Evolutionary conservation across 2,329 filamentous ascomycete species (phyloP).

Genomic region (Metarhizium humberi): DNA sequence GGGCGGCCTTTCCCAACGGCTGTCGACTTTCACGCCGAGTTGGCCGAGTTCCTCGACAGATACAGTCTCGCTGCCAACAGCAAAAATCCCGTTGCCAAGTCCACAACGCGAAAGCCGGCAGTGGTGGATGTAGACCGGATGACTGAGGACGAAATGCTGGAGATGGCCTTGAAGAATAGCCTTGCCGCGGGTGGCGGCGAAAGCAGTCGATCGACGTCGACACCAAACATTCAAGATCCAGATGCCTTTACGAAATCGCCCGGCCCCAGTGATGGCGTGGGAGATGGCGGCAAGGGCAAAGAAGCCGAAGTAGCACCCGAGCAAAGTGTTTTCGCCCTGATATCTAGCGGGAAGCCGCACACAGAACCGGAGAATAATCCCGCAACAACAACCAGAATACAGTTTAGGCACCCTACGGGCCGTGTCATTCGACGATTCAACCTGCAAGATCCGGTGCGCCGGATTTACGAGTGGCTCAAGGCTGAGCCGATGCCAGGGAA

Average conservation of each 20-base stretch:
- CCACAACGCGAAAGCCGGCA: conserved; percentile 51
- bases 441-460: conserved; percentile 64
- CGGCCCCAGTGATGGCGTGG: conserved; percentile 16
- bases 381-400: conserved; percentile 72
- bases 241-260: conserved; percentile 72
- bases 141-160: conserved; percentile 95
- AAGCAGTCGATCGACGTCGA: conserved; percentile 25
- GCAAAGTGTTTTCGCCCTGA: conserved; percentile 53
- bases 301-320: conserved; percentile 28
- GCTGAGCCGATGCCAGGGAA: conserved; percentile 75
- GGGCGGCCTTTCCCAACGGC: conserved; percentile 69
- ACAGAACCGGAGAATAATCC: conserved; percentile 66
- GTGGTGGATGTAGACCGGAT: conserved; percentile 73
- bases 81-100: conserved; percentile 82
- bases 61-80: conserved; percentile 83
- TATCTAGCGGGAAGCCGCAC: conserved; percentile 66
- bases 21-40: conserved; percentile 77
- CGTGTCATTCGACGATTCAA: conserved; percentile 82
- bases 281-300: conserved; percentile 35
- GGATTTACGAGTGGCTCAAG: conserved; percentile 96
- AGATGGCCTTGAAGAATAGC: conserved; percentile 87
- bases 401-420: conserved; percentile 79
- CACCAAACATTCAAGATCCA: conserved; percentile 61
- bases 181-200: conserved; percentile 42
- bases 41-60: conserved; percentile 93